Conservation (phyloP, 1,284 basidiomycete genomes). For the Ceratobasidium sp. region DNA sequence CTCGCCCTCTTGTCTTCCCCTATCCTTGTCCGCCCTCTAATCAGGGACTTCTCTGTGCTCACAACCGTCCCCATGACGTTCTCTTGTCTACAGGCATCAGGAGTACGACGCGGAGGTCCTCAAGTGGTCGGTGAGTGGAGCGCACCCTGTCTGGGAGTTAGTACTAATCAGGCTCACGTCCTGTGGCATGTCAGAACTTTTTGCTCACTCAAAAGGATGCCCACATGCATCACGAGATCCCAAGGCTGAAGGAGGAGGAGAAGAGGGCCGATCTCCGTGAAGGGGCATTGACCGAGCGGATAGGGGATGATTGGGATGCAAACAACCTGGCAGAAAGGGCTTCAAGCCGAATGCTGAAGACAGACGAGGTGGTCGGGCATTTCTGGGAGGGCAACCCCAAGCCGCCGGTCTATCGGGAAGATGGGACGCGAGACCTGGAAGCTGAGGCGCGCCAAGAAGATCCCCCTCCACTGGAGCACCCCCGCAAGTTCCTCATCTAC, state of each 20-base stretch:
- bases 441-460: background rate
- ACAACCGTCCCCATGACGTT: background rate
- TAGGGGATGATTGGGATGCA: background rate
- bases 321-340: background rate
- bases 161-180: background rate
- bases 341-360: background rate
- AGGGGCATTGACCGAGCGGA: background rate
- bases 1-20: background rate
- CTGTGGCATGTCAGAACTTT: background rate
- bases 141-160: background rate
- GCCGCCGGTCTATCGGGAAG: background rate
- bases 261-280: background rate
- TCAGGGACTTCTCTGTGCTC: background rate
- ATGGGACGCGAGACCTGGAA: background rate
- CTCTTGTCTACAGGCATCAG: too few species aligned
- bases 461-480: background rate
- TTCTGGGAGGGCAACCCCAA: conserved; percentile 23
- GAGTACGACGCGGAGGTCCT: background rate
- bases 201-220: background rate
- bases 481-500: conserved; percentile 25
- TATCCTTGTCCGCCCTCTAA: too few species aligned
- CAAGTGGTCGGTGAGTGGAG: conserved; percentile 7
- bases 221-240: background rate
- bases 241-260: background rate
- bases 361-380: background rate